A percentile compares a stretch with the other conserved stretches of the same genome.
These are phyloP conservation scores for Puccinia hordei DNA, from an alignment of 1,284 basidiomycete genomes.

Conservation along the genomic window DNA sequence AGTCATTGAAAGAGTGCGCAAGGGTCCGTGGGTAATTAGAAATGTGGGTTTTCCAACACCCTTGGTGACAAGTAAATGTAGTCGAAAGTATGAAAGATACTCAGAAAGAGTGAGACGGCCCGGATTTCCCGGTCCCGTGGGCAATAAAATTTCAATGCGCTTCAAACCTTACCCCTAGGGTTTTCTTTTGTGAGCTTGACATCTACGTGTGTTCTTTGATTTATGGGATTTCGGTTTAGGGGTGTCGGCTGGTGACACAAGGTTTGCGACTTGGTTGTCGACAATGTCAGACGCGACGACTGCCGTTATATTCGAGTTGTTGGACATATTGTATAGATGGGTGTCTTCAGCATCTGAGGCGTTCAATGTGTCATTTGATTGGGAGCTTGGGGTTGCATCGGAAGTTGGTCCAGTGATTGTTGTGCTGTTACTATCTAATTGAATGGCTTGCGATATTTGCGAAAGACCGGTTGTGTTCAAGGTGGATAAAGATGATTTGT, in stretches of 20 bases:
- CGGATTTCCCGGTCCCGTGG: too few relatives aligned
- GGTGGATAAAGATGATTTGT: background rate
- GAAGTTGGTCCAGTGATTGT: background rate
- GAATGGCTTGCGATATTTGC: background rate
- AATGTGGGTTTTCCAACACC: too few relatives aligned
- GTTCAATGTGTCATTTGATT: background rate
- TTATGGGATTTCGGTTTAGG: background rate
- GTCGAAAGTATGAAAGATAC: too few relatives aligned
- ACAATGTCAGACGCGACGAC: background rate
- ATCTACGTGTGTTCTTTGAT: background rate
- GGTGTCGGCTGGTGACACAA: background rate
- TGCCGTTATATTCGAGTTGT: background rate
- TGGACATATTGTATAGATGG: background rate
- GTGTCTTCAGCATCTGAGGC: background rate
- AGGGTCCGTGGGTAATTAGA: too few relatives aligned
- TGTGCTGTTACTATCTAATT: background rate
- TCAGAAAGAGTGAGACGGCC: too few relatives aligned
- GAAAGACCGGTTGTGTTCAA: background rate
- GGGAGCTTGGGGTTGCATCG: background rate
- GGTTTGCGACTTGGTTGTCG: background rate
- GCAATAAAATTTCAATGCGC: too few relatives aligned
- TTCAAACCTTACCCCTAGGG: too few relatives aligned
- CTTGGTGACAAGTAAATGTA: too few relatives aligned
- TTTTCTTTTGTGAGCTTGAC: background rate
- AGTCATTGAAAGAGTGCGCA: too few relatives aligned